phyloP scores from a whole-genome alignment of 148 eudicot species.

The Amaranthus hypochondriacus region DNA sequence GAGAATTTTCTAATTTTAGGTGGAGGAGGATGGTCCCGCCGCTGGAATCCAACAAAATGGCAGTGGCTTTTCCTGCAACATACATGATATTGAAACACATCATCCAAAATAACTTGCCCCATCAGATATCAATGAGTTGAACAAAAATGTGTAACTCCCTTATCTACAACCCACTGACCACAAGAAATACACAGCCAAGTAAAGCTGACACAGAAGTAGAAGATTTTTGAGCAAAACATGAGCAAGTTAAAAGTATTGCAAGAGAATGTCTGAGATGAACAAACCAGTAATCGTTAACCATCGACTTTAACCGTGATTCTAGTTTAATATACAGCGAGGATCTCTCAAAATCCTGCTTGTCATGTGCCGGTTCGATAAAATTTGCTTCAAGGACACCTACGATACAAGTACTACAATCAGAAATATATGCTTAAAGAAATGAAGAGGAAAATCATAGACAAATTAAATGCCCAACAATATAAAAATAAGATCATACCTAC shows the following conservation, averaged over 20 bases:
- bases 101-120: background rate
- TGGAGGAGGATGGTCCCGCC: slow-evolving; percentile 29
- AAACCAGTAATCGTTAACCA: slow-evolving; percentile 86
- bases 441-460: slow-evolving; percentile 5
- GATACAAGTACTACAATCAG: slow-evolving; percentile 19
- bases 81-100: background rate
- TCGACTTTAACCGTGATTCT: slow-evolving; percentile 76
- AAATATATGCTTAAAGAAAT: background rate
- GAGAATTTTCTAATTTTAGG: slow-evolving; percentile 30
- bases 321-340: slow-evolving; percentile 66
- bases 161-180: background rate
- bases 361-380: slow-evolving; percentile 97
- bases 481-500: slow-evolving; percentile 55
- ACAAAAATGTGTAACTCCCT: slow-evolving; percentile 1
- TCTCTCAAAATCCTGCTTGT: slow-evolving; percentile 98
- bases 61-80: slow-evolving; percentile 66
- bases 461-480: slow-evolving; percentile 6
- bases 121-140: background rate
- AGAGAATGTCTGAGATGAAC: slow-evolving; percentile 22
- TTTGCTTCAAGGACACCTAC: slow-evolving; percentile 94
- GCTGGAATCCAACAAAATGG: slow-evolving; percentile 61
- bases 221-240: background rate
- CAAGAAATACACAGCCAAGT: background rate
- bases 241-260: background rate
- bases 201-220: background rate